Evolutionary conservation across 169 alveolate genomes (phyloP).

Genomic region (Plasmodium berghei): DNA sequence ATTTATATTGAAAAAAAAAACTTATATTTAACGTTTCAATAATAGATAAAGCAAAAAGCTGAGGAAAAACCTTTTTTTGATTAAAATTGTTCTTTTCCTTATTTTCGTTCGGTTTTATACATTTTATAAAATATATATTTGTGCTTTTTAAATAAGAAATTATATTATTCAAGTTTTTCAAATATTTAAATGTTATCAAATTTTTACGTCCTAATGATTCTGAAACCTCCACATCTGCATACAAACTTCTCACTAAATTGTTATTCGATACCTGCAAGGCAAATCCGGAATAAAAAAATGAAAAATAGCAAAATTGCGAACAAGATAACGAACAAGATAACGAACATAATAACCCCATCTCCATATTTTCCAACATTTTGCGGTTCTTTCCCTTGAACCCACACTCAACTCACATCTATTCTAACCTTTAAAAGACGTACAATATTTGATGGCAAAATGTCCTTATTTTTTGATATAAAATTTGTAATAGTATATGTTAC

Average conservation of each 20-base stretch:
- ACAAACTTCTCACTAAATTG: conserved; percentile 14
- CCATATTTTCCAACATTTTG: no score
- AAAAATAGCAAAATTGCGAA: background rate
- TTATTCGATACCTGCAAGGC: conserved; percentile 29
- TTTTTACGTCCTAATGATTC: conserved; percentile 71
- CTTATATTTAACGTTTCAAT: conserved; percentile 63
- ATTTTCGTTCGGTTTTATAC: conserved; percentile 76
- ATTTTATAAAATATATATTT: conserved; percentile 61
- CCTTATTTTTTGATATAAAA: conserved; percentile 68
- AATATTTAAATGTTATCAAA: conserved; percentile 55
- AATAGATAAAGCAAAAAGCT: conserved; percentile 67
- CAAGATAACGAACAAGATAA: no score
- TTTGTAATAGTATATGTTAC: conserved; percentile 44
- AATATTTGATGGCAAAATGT: conserved; percentile 50
- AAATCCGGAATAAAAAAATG: background rate
- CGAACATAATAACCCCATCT: no score
- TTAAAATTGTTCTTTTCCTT: conserved; percentile 47
- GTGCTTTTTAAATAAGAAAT: conserved; percentile 57
- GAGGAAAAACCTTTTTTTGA: conserved; percentile 63
- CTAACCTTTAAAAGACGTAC: conserved; percentile 40
- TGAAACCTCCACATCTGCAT: conserved; percentile 40
- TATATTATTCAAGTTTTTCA: conserved; percentile 51
- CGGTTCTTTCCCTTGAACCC: no score
- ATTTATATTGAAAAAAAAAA: conserved; percentile 59
- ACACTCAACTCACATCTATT: no score